Evolutionary conservation across 257 asterid genomes (phyloP).

Genomic region (Galeopsis tetrahit): DNA sequence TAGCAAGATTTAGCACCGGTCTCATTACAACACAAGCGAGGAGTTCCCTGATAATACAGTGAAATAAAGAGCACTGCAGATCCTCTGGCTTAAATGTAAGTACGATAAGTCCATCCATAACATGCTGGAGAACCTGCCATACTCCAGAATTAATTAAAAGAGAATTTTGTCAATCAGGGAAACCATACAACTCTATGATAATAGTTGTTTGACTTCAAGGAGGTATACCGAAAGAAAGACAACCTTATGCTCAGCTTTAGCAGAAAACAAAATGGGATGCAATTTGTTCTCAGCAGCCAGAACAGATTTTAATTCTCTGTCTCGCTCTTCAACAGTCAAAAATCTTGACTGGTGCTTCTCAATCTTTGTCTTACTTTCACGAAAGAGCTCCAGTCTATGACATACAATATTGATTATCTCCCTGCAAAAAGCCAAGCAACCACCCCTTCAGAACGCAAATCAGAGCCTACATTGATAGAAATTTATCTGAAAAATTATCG

Average conservation of each 20-base stretch:
- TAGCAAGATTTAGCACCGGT: constrained; percentile 90
- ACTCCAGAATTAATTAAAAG: constrained; percentile 38
- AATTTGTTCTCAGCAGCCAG: constrained; percentile 85
- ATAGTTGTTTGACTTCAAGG: constrained; percentile 19
- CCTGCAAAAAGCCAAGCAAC: constrained; percentile 57
- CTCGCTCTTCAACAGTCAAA: constrained; percentile 73
- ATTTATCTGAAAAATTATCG: constrained; percentile 28
- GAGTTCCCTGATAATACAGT: constrained; percentile 77
- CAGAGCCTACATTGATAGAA: constrained; percentile 32
- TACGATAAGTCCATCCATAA: constrained; percentile 83
- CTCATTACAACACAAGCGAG: constrained; percentile 92
- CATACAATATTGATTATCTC: constrained; percentile 66
- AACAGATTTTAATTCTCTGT: constrained; percentile 63
- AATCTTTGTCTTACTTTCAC: constrained; percentile 64
- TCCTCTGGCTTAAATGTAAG: constrained; percentile 78
- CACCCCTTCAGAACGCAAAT: constrained; percentile 30
- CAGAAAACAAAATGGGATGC: constrained; percentile 91
- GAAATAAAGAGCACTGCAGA: constrained; percentile 83
- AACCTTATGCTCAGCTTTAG: constrained; percentile 99
- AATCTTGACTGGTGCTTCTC: constrained; percentile 56
- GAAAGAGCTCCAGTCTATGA: constrained; percentile 78
- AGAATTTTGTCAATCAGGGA: constrained; percentile 26
- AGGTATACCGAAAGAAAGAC: constrained; percentile 33
- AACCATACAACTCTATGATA: constrained; percentile 28
- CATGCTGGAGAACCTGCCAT: constrained; percentile 93